phyloP scores from a whole-genome alignment of 1,284 basidiomycete species.

The Fomitopsis palustris region DNA sequence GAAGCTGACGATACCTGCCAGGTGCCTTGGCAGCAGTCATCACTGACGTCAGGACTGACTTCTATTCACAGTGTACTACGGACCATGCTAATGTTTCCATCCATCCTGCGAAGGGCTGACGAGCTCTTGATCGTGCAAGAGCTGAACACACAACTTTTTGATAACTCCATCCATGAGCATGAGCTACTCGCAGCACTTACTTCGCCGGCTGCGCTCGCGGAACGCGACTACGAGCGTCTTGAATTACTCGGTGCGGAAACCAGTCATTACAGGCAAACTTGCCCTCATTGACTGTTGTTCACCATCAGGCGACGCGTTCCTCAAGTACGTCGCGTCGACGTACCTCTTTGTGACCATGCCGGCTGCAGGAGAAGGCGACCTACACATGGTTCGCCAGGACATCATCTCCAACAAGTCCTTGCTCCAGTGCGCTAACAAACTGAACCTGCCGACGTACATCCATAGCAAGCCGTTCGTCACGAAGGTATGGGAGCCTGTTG shows the following conservation, averaged over 20 bases:
- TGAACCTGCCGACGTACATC: slow-evolving; percentile 64
- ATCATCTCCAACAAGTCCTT: slow-evolving; percentile 74
- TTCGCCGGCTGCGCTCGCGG: slow-evolving; percentile 60
- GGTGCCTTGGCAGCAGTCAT: slow-evolving; percentile 36
- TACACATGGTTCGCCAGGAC: slow-evolving; percentile 60
- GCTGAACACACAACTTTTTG: slow-evolving; percentile 67
- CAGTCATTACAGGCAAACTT: neutral
- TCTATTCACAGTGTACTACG: slow-evolving; percentile 50
- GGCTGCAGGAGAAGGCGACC: slow-evolving; percentile 52
- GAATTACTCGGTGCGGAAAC: slow-evolving; percentile 64
- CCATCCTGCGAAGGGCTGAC: slow-evolving; percentile 66
- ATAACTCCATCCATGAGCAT: slow-evolving; percentile 53
- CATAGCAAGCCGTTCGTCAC: slow-evolving; percentile 66
- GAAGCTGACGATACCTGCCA: slow-evolving; percentile 70
- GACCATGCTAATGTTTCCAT: slow-evolving; percentile 66
- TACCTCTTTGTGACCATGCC: slow-evolving; percentile 72
- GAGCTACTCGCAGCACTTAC: slow-evolving; percentile 64
- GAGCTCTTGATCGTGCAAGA: slow-evolving; percentile 71
- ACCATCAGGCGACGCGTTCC: slow-evolving; percentile 69
- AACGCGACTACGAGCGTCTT: slow-evolving; percentile 75
- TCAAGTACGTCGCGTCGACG: slow-evolving; percentile 73
- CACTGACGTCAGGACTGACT: neutral
- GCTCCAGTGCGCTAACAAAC: slow-evolving; percentile 48
- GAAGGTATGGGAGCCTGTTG: slow-evolving; percentile 53
- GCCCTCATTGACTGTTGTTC: neutral